Base-by-base conservation (phyloP, 371 early-diverging fungal genomes). In the Fennellomyces sp. region DNA sequence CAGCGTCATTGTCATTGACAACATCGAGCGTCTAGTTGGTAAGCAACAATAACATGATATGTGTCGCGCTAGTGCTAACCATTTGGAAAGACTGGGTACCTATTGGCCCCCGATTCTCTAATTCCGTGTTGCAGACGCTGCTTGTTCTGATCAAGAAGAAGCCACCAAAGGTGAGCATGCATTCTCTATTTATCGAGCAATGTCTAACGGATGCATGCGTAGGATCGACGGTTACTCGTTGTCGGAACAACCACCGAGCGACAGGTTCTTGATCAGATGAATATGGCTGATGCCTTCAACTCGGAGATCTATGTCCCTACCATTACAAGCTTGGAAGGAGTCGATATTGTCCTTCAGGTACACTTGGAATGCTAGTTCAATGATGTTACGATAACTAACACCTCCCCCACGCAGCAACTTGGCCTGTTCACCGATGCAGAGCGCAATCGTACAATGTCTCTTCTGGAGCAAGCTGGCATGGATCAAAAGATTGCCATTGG, bases 21-120 rank as follows among this genome's bases (percentile, higher is more conserved):
- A 96, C 51, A 91, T 99, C 51, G 99, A 99, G 78, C 88, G 97
- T 31, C 75, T 99, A 5, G 74, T 97, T 23, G 89, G 89, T 88
- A 72, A 55, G 64, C 63, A 10, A 13, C 42, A n/a, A 3, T 19
- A 12, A 11, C n/a, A 23, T 3, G 8, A 30, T 17, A 8, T 48
- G 21, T 45, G 49, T 17, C 17, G 42, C 11, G 25, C 21, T 52
- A 30, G 38, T 21, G 5, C 25, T 31, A 13, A 55, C 63, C 21
- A 31, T 27, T 15, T 31, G 17, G 33, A 19, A 56, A 83, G 99
- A 99, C 59, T 99, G 94, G 88, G 99, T 98, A 0, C 88, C 93
- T 3, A 97, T 99, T 68, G 99, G 99, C 3, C 97, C 99, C 19
- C 87, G 99, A 25, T 99, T 99, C 77, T 97, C 97, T 27, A 99